phyloP scores from a whole-genome alignment of 768 basidiomycete species.

The Macrolepiota dolichaula region DNA sequence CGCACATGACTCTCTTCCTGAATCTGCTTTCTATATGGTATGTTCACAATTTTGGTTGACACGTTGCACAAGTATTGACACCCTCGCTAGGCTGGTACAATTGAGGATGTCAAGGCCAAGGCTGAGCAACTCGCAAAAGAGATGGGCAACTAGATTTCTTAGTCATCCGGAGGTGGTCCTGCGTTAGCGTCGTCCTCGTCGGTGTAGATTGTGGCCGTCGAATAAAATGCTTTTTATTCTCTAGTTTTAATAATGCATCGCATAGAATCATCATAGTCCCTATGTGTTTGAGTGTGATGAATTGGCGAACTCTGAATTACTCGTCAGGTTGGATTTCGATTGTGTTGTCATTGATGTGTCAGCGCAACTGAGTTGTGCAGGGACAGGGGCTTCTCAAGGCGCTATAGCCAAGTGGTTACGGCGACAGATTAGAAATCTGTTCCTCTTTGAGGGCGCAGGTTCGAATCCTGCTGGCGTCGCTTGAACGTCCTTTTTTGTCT shows the following conservation, averaged over 20 bases:
- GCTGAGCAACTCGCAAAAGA: constrained; percentile 98
- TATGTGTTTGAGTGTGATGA: constrained; percentile 56
- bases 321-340: background rate
- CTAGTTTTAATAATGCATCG: constrained; percentile 13
- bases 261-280: constrained; percentile 15
- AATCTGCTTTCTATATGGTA: constrained; percentile 98
- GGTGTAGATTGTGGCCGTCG: constrained; percentile 14
- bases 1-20: constrained; percentile 83
- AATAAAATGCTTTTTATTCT: constrained; percentile 15
- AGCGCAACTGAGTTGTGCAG: constrained; percentile 37
- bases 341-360: background rate
- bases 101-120: constrained; percentile 96
- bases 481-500: background rate
- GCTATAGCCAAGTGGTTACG: constrained; percentile 81
- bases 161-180: constrained; percentile 5
- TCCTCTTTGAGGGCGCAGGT: constrained; percentile 70
- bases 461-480: constrained; percentile 20
- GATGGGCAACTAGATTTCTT: constrained; percentile 51
- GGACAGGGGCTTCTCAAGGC: constrained; percentile 27
- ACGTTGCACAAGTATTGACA: background rate
- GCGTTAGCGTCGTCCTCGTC: constrained; percentile 9
- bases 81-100: constrained; percentile 67
- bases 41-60: constrained; percentile 13
- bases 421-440: constrained; percentile 77
- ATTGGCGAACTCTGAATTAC: background rate